phyloP scores from a whole-genome alignment of 202 grass and related monocot species.

The Bolboschoenoplectus hybrid region DNA sequence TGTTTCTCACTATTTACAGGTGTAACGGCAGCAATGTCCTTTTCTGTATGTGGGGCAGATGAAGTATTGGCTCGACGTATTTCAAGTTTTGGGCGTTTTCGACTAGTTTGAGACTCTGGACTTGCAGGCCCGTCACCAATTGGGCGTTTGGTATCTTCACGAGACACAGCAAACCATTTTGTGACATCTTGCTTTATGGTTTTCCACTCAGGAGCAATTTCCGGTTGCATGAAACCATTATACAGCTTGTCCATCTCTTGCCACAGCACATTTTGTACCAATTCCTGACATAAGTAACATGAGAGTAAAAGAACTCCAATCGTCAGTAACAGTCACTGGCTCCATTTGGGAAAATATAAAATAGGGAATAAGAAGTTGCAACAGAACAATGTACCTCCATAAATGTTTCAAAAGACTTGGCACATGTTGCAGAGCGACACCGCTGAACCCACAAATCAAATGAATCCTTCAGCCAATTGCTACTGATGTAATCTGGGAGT shows the following conservation, averaged over 20 bases:
- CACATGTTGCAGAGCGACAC: constrained; percentile 58
- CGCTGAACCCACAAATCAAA: constrained; percentile 62
- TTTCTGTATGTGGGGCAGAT: constrained; percentile 22
- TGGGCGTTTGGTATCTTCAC: constrained; percentile 39
- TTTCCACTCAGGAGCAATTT: constrained; percentile 85
- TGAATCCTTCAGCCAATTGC: constrained; percentile 65
- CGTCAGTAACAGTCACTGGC: constrained; percentile 29
- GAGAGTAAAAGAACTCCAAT: constrained; percentile 41
- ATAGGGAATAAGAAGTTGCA: constrained; percentile 27
- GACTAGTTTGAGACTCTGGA: constrained; percentile 62
- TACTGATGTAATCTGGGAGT: constrained; percentile 68
- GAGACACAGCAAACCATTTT: constrained; percentile 68
- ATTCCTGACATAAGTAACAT: constrained; percentile 62
- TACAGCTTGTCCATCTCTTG: constrained; percentile 62
- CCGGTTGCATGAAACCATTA: constrained; percentile 72
- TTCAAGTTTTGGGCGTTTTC: constrained; percentile 86
- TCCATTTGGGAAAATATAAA: constrained; percentile 34
- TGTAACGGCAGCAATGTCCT: background rate
- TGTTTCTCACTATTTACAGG: constrained; percentile 27
- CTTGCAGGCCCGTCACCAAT: constrained; percentile 38
- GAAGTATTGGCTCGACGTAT: constrained; percentile 53
- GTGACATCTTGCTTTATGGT: constrained; percentile 91
- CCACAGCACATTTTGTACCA: constrained; percentile 75
- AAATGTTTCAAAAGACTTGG: constrained; percentile 78
- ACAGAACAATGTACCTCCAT: constrained; percentile 63